Base-by-base conservation (phyloP, 2,329 filamentous ascomycete genomes). In the Cryphonectria japonica region DNA sequence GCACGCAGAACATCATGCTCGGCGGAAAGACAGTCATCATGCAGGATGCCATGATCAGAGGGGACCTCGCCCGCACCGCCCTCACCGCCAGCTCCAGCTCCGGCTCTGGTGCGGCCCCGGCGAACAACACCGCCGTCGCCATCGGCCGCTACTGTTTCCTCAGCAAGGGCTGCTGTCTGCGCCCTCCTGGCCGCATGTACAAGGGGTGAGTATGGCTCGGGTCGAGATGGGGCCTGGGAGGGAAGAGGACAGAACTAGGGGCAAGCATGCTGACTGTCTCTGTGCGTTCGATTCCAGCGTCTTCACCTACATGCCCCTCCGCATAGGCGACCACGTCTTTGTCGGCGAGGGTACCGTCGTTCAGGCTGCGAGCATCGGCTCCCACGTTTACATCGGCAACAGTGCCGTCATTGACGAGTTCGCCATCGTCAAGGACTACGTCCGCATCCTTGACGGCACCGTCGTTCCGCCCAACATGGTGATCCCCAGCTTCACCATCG, bases 1-100 rank as follows among this genome's bases (percentile, higher is more conserved):
- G 96, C 77, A 98, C 95, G 32, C 94, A 97, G 76, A 97, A 98
- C 83, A 98, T 99, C 82, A 97, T 97, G 82, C 92, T 99, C 1
- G 96, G 94, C 76, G 96, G 96, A 74, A 97, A 94, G 82, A 97
- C 95, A 0, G 94, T 98, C 73, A 97, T 99, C 78, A 94, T 97
- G 86, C 92, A 94, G 73, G 95, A 97, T 78, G 95, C 94, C 76
- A 94, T 96, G 82, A 94, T 99, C 78, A 92, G 96, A 64, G 96
- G 95, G 61, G 96, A 99, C 78, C 88, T 99, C 26, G 87, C 92
- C 60, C 88, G 85, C 68, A 89, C 86, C 9, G 84, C 82, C 11
- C 83, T 85, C 2, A 78, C 85, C 1, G 80, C 83, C 8, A 77
- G 81, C 2, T 78, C 79, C 1, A 77, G 79, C 34, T 77, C 79